Conservation (phyloP, 768 basidiomycete genomes). For the Pulveroboletus ravenelii region DNA sequence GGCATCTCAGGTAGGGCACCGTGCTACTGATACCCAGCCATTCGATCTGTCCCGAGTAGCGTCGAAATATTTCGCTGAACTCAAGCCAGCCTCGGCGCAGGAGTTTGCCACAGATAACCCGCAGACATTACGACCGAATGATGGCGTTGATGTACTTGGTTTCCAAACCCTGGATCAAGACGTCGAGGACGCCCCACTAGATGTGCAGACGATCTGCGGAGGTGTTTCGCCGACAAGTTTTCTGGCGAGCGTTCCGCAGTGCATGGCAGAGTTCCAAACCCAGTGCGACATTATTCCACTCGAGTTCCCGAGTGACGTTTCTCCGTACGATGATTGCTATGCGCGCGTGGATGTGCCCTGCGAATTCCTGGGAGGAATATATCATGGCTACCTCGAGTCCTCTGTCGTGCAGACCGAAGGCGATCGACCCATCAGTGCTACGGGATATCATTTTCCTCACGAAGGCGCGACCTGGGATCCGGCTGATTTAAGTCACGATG, state of each 20-base stretch:
- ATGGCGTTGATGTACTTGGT: not conserved
- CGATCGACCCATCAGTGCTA: not conserved
- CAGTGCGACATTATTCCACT: constrained; percentile 9
- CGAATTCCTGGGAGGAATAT: not conserved
- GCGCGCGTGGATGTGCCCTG: not conserved
- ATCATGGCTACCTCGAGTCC: not conserved
- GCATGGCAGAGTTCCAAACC: constrained; percentile 4
- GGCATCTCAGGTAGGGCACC: constrained; percentile 43
- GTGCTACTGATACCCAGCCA: constrained; percentile 3
- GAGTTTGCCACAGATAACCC: not conserved
- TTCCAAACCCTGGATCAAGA: not conserved
- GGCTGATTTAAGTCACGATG: not conserved
- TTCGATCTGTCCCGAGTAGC: constrained; percentile 1
- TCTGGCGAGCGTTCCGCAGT: constrained; percentile 1
- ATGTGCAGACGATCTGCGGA: not conserved
- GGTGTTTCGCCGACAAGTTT: constrained; percentile 4
- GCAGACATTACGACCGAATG: not conserved
- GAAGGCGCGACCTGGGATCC: not conserved
- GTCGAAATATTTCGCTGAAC: constrained; percentile 9
- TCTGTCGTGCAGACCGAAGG: not conserved
- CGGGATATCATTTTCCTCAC: not conserved
- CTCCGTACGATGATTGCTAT: constrained; percentile 1
- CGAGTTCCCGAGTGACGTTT: constrained; percentile 14
- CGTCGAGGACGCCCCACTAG: not conserved
- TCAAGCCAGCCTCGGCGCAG: not conserved